Percentiles rank a stretch among this genome's conserved stretches.
These are phyloP conservation scores for Coprinopsis strossmayeri DNA, from an alignment of 768 basidiomycete genomes.

Conservation along the genomic window DNA sequence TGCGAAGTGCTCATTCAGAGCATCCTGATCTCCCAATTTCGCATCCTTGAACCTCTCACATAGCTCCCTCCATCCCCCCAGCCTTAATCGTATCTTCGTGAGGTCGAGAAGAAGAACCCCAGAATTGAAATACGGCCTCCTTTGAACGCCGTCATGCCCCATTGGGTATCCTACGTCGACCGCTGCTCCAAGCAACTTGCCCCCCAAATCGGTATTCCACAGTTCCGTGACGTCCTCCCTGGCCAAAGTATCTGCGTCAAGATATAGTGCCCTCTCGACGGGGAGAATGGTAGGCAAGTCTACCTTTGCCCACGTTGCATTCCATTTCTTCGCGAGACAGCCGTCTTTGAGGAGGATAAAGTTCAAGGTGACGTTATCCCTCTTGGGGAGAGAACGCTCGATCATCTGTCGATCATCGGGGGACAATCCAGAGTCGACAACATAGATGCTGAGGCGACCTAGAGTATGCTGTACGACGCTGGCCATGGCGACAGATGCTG, in stretches of 20 bases:
- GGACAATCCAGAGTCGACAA: slow-evolving; percentile 41
- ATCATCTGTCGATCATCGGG: slow-evolving; percentile 28
- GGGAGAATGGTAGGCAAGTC: slow-evolving; percentile 41
- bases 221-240: slow-evolving; percentile 30
- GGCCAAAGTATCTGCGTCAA: slow-evolving; percentile 48
- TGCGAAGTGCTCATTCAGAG: slow-evolving; percentile 40
- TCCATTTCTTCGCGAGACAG: slow-evolving; percentile 19
- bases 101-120: slow-evolving; percentile 50
- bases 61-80: slow-evolving; percentile 21
- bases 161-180: slow-evolving; percentile 43
- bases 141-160: slow-evolving; percentile 32
- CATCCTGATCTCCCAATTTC: slow-evolving; percentile 42
- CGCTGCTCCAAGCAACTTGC: slow-evolving; percentile 36
- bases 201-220: slow-evolving; percentile 40
- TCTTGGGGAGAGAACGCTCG: slow-evolving; percentile 18
- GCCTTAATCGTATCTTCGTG: slow-evolving; percentile 23
- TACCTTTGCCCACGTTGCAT: slow-evolving; percentile 41
- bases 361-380: slow-evolving; percentile 29
- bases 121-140: slow-evolving; percentile 44
- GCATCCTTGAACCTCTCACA: slow-evolving; percentile 22
- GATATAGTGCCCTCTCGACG: slow-evolving; percentile 42
- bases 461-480: slow-evolving; percentile 29
- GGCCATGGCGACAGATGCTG: slow-evolving; percentile 41
- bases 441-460: slow-evolving; percentile 39
- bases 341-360: slow-evolving; percentile 32